Conservation (phyloP, 495 filamentous ascomycete species). For the Elasticomyces elasticus region DNA sequence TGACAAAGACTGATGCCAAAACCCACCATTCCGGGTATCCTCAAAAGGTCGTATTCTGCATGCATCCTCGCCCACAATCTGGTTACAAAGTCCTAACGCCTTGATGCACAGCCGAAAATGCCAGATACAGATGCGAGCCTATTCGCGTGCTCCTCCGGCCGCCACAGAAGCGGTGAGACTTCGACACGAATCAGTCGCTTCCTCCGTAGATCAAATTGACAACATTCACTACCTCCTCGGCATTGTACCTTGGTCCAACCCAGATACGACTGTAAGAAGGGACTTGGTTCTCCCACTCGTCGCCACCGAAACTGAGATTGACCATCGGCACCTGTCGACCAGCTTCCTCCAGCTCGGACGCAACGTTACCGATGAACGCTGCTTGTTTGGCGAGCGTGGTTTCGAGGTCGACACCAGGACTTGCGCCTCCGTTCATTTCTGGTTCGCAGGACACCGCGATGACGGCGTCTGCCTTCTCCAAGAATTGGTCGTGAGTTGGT, state of each 20-base stretch:
- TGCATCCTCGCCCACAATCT: neutral
- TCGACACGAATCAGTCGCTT: neutral
- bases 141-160: neutral
- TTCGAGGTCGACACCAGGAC: neutral
- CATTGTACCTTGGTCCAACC: slow-evolving; percentile 2
- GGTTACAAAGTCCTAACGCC: neutral
- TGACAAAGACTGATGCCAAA: neutral
- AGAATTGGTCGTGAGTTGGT: slow-evolving; percentile 28
- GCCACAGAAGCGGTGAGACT: too few species aligned
- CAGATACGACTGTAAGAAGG: neutral
- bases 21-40: neutral
- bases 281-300: neutral
- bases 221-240: neutral
- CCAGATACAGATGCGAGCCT: neutral
- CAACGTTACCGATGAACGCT: neutral
- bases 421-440: neutral
- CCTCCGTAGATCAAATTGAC: neutral
- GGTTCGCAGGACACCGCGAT: slow-evolving; percentile 26
- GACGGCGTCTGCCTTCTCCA: slow-evolving; percentile 28
- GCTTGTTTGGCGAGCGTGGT: slow-evolving; percentile 3
- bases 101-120: neutral
- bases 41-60: neutral
- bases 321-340: slow-evolving; percentile 4
- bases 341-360: neutral
- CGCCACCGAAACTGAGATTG: slow-evolving; percentile 5